Evolutionary conservation across 2,329 filamentous ascomycete species (phyloP), one percentile per base, ranked within the genome.

Genomic region (Aspergillus texensis): DNA sequence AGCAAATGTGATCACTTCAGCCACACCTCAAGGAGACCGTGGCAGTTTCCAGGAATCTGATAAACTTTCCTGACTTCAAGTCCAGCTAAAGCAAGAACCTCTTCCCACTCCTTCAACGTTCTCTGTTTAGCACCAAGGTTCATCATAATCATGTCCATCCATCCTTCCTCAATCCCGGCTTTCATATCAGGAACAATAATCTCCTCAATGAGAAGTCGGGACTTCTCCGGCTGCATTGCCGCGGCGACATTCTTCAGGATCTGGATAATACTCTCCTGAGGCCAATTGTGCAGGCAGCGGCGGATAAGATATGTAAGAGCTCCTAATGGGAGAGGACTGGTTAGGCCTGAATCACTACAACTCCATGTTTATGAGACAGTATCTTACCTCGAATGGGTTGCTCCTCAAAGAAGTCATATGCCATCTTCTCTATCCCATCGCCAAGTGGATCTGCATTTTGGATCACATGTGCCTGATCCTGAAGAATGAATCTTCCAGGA

Each of bases 331-430:
- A 46, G 11, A 69, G 34, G n/a, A n/a, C n/a, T 32, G 19, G 16
- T 43, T 43, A 43, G 6, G 1, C 3, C 0, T 12, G 12, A 14
- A 36, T 2, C 12, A 0, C 34, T 6, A 34, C 12, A 36, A 1
- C 0, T 36, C 4, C 1, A 4, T 5, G 1, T 14, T 5, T 36
- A 4, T n/a, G 1, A 0, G 16, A 10, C 4, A 19, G 10, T 24
- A n/a, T 58, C 61, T 56, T 67, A 75, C 78, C 79, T 64, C 81
- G 80, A 9, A 84, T 66, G 0, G 79, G 81, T 32, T 60, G 58
- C 5, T 39, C 34, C 32, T 34, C 43, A 5, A 54, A 60, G n/a
- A 60, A 60, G 5, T 60, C 32, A 45, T 54, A 39, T 2, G 46
- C 46, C 46, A 53, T 52, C 6, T 30, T 19, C 30, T 53, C 46